phyloP scores from a whole-genome alignment of 1,139 yeast species.

The Taphrina confusa region DNA sequence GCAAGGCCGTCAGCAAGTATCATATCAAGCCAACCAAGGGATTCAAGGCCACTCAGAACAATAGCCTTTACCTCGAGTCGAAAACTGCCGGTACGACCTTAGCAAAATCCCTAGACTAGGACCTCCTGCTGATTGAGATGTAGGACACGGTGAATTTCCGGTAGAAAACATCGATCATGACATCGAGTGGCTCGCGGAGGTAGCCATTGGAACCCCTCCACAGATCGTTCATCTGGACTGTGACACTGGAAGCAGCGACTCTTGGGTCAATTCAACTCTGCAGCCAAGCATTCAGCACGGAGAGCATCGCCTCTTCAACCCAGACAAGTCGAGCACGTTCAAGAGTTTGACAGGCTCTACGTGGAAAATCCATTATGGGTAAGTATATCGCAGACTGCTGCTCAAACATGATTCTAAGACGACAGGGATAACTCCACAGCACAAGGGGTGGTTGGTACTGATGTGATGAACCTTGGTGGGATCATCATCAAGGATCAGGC shows the following conservation, averaged over 20 bases:
- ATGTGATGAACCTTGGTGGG: background rate
- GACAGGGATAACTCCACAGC: constrained; percentile 1
- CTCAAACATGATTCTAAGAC: no score
- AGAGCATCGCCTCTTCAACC: background rate
- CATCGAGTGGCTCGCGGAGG: background rate
- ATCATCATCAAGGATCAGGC: constrained; percentile 3
- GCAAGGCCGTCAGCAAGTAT: background rate
- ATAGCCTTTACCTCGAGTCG: no score
- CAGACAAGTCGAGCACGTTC: background rate
- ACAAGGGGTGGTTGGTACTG: background rate
- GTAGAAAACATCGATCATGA: background rate
- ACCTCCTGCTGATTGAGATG: no score
- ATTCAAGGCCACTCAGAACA: background rate
- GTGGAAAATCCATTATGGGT: constrained; percentile 1
- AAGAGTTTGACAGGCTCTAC: background rate
- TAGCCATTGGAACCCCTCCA: constrained; percentile 6
- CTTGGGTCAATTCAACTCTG: background rate
- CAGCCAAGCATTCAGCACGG: background rate
- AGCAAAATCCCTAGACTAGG: no score
- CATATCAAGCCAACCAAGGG: constrained; percentile 2
- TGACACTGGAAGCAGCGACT: constrained; percentile 8
- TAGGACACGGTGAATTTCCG: background rate
- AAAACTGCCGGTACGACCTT: no score
- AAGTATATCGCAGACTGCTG: background rate
- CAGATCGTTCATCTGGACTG: background rate